These are phyloP conservation scores for Aspergillus brasiliensis DNA, from an alignment of 2,329 filamentous ascomycete species.

Conservation along the genomic window DNA sequence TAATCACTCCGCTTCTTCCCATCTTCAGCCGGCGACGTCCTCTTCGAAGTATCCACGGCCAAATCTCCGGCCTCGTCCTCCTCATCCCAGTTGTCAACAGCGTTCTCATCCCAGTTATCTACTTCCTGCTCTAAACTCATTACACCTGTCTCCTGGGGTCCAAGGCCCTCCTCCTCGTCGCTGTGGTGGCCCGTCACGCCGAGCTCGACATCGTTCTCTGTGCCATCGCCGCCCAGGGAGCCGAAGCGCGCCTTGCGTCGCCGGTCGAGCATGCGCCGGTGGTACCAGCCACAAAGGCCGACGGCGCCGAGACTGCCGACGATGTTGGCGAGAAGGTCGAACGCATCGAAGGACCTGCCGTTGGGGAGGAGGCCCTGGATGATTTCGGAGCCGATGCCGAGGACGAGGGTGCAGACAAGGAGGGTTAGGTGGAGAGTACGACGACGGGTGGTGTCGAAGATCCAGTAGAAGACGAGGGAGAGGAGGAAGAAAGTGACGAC, in stretches of 20 bases:
- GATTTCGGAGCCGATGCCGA: constrained; percentile 60
- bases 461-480: constrained; percentile 89
- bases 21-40: constrained; percentile 21
- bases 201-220: constrained; percentile 69
- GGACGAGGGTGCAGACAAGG: constrained; percentile 70
- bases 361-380: constrained; percentile 68
- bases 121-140: constrained; percentile 74
- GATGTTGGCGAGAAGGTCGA: constrained; percentile 86
- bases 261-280: constrained; percentile 91
- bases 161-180: constrained; percentile 36
- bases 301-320: constrained; percentile 73
- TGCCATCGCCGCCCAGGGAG: constrained; percentile 58
- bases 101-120: constrained; percentile 93
- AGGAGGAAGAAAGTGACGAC: constrained; percentile 86
- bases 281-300: constrained; percentile 83
- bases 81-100: constrained; percentile 65
- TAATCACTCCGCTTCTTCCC: constrained; percentile 38
- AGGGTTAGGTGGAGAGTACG: constrained; percentile 83
- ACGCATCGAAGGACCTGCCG: constrained; percentile 71
- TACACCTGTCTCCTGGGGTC: constrained; percentile 67
- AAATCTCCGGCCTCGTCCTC: constrained; percentile 46
- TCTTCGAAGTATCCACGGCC: constrained; percentile 24
- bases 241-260: constrained; percentile 75
- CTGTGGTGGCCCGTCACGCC: constrained; percentile 55
- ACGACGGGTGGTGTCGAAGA: constrained; percentile 85